Base-by-base conservation (phyloP, 306 rosid species). In the Crotalaria pallida region DNA sequence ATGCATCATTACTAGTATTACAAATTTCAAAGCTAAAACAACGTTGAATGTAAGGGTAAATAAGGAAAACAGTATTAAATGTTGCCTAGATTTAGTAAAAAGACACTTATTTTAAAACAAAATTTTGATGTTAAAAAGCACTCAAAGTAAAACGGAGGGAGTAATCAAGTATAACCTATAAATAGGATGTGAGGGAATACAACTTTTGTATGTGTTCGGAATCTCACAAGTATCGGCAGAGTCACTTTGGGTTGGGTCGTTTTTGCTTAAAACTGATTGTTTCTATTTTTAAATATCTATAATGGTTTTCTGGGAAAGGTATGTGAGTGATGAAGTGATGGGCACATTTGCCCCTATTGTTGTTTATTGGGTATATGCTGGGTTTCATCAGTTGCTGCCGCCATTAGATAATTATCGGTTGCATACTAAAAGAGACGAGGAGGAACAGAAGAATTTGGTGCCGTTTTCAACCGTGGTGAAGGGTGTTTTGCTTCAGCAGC, bases 331-430 rank as follows among this genome's bases (percentile, higher is more conserved):
- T 58, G 96, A 92, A 58, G 59, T 88, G 67, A 84, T 92, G 91
- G 98, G 92, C 31, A 92, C 98, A 0, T 84, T 89, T 77, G 96
- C 96, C 44, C 96, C 96, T n/a, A 86, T 92, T 72, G 79, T 88
- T 73, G 72, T 92, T 5, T 92, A 92, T 83, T 92, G 98, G 98
- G 47, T 88, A 31, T 92, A 92, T 81, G 96, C 89, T 19, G 98
- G 92, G 50, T 59, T 89, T 45, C 88, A 89, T 77, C 88, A 89
- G 80, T 81, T 81, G 80, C 77, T 86, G 71, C 96, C 83, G 48
- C 86, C 85, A 58, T 62, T 89, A 69, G 96, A 89, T 21, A 84
- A 73, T 49, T 86, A 84, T 34, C 86, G 96, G 21, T 75, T 92
- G 84, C 96, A 92, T 73, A 73, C 96, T 47, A 79, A 19, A 73